These are phyloP conservation scores for Rhizopogon vinicolor DNA, from an alignment of 768 basidiomycete species.

Conservation along the genomic window DNA sequence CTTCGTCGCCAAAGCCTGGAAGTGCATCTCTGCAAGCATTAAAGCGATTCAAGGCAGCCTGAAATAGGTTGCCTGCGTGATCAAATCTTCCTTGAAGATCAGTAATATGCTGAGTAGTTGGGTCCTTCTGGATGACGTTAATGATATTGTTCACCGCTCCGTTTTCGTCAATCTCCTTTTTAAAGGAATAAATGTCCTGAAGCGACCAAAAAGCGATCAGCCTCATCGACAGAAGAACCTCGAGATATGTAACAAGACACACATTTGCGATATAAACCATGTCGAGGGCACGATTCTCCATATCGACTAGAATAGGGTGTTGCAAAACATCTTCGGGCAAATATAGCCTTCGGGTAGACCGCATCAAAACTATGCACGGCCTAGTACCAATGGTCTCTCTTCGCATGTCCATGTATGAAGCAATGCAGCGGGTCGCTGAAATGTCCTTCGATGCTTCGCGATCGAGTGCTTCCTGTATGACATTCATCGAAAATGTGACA, in stretches of 20 bases:
- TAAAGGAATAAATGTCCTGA: constrained; percentile 26
- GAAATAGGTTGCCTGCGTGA: constrained; percentile 16
- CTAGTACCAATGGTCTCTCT: constrained; percentile 24
- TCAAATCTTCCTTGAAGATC: constrained; percentile 20
- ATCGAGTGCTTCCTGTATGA: constrained; percentile 21
- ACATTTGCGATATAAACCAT: constrained; percentile 24
- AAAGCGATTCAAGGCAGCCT: constrained; percentile 17
- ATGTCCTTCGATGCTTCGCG: constrained; percentile 16
- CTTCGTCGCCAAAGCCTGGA: constrained; percentile 11
- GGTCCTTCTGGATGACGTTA: constrained; percentile 22
- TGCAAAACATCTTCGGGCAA: constrained; percentile 18
- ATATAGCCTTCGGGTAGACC: constrained; percentile 20
- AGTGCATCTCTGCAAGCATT: constrained; percentile 13
- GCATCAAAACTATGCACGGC: constrained; percentile 24
- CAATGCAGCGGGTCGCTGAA: constrained; percentile 11
- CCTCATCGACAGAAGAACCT: background rate
- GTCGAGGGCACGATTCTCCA: constrained; percentile 22
- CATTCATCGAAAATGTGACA: constrained; percentile 14
- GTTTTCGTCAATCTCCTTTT: constrained; percentile 23
- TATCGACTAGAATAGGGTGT: constrained; percentile 19
- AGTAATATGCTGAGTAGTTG: constrained; percentile 12
- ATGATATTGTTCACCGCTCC: constrained; percentile 24
- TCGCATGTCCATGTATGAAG: constrained; percentile 23
- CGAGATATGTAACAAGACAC: background rate
- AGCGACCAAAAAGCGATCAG: background rate